Conservation (phyloP, 2,329 filamentous ascomycete genomes). For the Whalleya microplaca region DNA sequence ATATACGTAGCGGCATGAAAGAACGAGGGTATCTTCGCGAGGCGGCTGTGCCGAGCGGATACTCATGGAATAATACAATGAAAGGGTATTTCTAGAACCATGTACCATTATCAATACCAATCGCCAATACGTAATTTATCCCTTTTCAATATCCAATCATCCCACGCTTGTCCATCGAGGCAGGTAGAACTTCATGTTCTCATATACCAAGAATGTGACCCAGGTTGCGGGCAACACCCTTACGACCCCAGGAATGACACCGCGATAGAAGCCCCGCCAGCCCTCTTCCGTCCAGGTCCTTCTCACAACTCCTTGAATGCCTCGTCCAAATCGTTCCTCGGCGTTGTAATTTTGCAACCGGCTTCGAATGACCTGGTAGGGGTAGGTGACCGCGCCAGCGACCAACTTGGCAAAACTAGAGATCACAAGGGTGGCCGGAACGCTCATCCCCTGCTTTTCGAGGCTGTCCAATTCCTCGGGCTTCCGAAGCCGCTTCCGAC, state of each 20-base stretch:
- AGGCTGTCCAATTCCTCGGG: conserved; percentile 28
- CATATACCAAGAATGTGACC: conserved; percentile 96
- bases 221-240: conserved; percentile 93
- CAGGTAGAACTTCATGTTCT: conserved; percentile 82
- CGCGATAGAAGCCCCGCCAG: conserved; percentile 84
- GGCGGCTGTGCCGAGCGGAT: too few relatives aligned
- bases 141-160: background rate
- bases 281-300: conserved; percentile 84
- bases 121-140: background rate
- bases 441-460: conserved; percentile 55
- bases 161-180: conserved; percentile 43
- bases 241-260: conserved; percentile 84
- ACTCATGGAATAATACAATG: too few relatives aligned
- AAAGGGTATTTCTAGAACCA: too few relatives aligned
- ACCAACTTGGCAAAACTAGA: conserved; percentile 84
- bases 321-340: conserved; percentile 71
- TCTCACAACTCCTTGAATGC: conserved; percentile 68
- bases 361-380: conserved; percentile 89
- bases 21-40: too few relatives aligned
- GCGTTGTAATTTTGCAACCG: conserved; percentile 89
- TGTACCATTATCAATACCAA: background rate
- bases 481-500: conserved; percentile 31
- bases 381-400: conserved; percentile 89
- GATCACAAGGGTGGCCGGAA: conserved; percentile 78
- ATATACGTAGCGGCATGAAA: too few relatives aligned